Conservation (phyloP, 1,284 basidiomycete species). For the Ustilago lituana region DNA sequence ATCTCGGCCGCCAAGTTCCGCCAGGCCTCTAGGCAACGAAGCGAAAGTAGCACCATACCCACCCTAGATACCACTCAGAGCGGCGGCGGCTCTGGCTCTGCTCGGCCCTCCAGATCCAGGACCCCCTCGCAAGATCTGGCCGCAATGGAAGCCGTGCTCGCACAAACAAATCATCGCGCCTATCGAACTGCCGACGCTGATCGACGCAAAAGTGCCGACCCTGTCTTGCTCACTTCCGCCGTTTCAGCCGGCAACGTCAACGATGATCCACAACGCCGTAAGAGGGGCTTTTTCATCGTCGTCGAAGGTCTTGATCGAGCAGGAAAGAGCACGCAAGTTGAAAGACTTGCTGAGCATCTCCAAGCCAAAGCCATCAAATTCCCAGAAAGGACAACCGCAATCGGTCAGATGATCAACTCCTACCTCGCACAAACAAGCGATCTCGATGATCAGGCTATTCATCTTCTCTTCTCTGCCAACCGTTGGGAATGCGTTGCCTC, state of each 20-base stretch:
- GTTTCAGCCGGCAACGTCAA: neutral
- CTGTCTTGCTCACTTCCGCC: neutral
- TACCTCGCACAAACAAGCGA: conserved; percentile 85
- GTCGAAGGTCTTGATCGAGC: conserved; percentile 66
- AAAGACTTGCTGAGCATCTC: conserved; percentile 47
- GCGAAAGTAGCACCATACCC: conserved; percentile 33
- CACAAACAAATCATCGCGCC: conserved; percentile 13
- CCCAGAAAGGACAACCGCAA: conserved; percentile 84
- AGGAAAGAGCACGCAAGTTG: conserved; percentile 66
- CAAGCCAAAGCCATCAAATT: conserved; percentile 61
- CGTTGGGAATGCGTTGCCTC: conserved; percentile 78
- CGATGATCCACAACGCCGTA: conserved; percentile 13
- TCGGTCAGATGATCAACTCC: conserved; percentile 91
- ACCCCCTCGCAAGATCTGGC: conserved; percentile 46
- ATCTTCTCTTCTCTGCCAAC: conserved; percentile 95
- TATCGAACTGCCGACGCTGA: conserved; percentile 10
- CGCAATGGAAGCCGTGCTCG: conserved; percentile 42
- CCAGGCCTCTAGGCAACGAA: conserved; percentile 38
- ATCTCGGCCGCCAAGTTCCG: conserved; percentile 51
- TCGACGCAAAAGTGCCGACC: conserved; percentile 26
- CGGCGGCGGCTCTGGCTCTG: conserved; percentile 17
- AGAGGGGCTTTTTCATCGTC: conserved; percentile 63
- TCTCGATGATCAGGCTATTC: conserved; percentile 88
- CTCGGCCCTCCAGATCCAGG: conserved; percentile 28
- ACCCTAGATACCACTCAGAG: conserved; percentile 25